Evolutionary conservation across 2,329 filamentous ascomycete species (phyloP).

Genomic region (Claviceps humidiphila): DNA sequence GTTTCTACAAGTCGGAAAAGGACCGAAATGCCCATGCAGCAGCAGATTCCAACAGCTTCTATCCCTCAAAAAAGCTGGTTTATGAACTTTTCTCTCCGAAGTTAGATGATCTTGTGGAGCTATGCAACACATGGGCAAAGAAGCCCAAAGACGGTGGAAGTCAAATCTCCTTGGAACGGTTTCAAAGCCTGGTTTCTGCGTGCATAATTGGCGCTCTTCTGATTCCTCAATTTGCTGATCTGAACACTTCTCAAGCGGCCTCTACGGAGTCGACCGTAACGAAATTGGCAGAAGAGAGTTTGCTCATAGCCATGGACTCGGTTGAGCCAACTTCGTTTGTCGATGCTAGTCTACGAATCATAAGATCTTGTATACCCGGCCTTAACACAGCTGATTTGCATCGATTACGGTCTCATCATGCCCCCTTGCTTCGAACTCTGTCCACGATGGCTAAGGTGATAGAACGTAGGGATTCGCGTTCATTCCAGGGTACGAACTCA

Average conservation of each 20-base stretch:
- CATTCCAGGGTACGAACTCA: conserved; percentile 20
- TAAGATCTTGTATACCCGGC: conserved; percentile 33
- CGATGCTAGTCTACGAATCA: conserved; percentile 30
- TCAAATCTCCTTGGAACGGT: conserved; percentile 38
- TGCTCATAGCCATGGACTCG: conserved; percentile 27
- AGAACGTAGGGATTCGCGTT: conserved; percentile 11
- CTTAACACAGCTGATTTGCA: conserved; percentile 25
- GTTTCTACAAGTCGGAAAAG: conserved; percentile 2
- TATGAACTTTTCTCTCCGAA: conserved; percentile 42
- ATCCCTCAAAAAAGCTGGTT: conserved; percentile 34
- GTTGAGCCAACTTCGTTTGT: conserved; percentile 33
- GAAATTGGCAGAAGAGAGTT: conserved; percentile 25
- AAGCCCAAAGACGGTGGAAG: conserved; percentile 30
- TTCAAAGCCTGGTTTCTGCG: conserved; percentile 38
- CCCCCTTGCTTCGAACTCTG: conserved; percentile 30
- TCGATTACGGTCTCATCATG: conserved; percentile 23
- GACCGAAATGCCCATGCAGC: conserved; percentile 10
- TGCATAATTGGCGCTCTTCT: conserved; percentile 32
- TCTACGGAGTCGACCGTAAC: conserved; percentile 33
- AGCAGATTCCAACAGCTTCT: conserved; percentile 19
- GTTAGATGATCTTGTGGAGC: conserved; percentile 32
- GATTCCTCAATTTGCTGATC: conserved; percentile 31
- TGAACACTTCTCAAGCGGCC: conserved; percentile 34
- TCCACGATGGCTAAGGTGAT: conserved; percentile 22
- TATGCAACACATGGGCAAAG: conserved; percentile 35